Base-by-base conservation (phyloP, 345 rosid species). In the Orychophragmus violaceus region DNA sequence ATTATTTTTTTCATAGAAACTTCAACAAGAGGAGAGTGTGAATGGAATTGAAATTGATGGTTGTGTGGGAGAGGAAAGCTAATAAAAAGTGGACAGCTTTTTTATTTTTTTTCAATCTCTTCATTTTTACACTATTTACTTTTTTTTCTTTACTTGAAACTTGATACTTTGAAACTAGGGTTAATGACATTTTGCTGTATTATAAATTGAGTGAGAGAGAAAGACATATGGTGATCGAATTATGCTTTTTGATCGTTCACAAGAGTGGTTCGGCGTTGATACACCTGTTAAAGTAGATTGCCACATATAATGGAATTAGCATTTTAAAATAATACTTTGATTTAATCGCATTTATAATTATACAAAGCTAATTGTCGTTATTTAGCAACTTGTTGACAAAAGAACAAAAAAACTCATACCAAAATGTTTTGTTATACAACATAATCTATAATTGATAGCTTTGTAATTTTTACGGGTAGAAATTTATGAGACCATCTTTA, bases 41-140 rank as follows among this genome's bases (percentile, higher is more conserved):
- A 74, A 74, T 39, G 69, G 73, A 74, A 74, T 74, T 62, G 77
- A 68, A 67, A 74, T 74, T 62, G 77, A 68, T 61, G 65, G 69
- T 45, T 59, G 29, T 73, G 77, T 66, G 62, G 45, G 53, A 48
- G 74, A 68, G 48, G 55, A 55, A 68, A 74, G 58, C 73, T 59
- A 67, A 67, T 61, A n/a, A 60, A 61, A 67, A 54, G 77, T 65
- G 11, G 56, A 59, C 71, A 63, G 8, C 36, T n/a, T n/a, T n/a
- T n/a, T n/a, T n/a, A n/a, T 62, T 54, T 62, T 53, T 70, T 33
- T 2, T 23, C 1, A n/a, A n/a, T 32, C 19, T 30, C 9, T 57
- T 14, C 13, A 11, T 16, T 42, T 45, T 52, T 33, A 30, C 57
- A 66, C 68, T 73, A 41, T 73, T 66, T 27, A 41, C 62, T 5